Percentiles rank a stretch among this genome's conserved stretches.
These are phyloP conservation scores for Cystofilobasidium macerans DNA, from an alignment of 768 basidiomycete genomes.

Conservation along the genomic window DNA sequence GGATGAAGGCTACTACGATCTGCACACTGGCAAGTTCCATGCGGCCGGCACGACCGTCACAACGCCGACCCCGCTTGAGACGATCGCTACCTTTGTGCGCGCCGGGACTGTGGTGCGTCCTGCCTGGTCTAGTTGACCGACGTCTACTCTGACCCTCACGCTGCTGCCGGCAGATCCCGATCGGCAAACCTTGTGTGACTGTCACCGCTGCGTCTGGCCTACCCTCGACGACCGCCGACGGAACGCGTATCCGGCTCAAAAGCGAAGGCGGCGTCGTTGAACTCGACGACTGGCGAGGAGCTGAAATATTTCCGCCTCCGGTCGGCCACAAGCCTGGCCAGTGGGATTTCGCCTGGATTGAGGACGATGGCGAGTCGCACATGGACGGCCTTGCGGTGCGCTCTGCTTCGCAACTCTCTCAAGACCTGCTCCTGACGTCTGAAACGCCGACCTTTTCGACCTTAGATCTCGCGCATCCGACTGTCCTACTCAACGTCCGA, in stretches of 20 bases:
- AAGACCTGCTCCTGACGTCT: no score
- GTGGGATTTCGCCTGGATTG: constrained; percentile 33
- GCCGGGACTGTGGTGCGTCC: background rate
- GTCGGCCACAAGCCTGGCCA: background rate
- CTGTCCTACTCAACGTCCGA: constrained; percentile 28
- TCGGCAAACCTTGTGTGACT: constrained; percentile 34
- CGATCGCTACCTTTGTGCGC: constrained; percentile 22
- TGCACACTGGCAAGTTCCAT: constrained; percentile 29
- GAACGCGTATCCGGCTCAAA: constrained; percentile 32
- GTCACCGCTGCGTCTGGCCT: constrained; percentile 33
- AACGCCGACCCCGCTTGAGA: constrained; percentile 34
- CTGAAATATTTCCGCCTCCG: constrained; percentile 35
- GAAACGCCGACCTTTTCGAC: no score
- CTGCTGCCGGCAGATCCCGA: constrained; percentile 30
- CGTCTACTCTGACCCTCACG: background rate
- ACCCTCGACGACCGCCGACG: constrained; percentile 32
- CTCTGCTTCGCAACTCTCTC: background rate
- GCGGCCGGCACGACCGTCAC: constrained; percentile 29
- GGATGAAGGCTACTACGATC: constrained; percentile 32
- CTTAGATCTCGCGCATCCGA: constrained; percentile 22
- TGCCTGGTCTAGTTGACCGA: background rate
- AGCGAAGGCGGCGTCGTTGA: constrained; percentile 34
- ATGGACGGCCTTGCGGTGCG: background rate
- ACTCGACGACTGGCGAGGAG: constrained; percentile 38
- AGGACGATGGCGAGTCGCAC: constrained; percentile 35